Conservation (phyloP, 768 basidiomycete genomes). For the Boletus rufocinnamomeus region DNA sequence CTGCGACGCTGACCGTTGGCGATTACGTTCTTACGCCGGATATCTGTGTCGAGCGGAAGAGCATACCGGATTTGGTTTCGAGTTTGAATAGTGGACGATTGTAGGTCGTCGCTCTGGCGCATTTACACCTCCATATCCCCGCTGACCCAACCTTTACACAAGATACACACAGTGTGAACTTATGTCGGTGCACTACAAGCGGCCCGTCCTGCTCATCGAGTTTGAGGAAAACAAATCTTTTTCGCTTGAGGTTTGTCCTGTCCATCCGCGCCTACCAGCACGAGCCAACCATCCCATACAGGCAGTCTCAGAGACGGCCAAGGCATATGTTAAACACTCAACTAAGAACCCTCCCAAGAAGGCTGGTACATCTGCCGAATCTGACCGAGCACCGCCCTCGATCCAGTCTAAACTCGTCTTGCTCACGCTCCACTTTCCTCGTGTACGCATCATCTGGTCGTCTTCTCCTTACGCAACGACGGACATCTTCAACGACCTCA, state of each 20-base stretch:
- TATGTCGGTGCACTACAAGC: conserved; percentile 96
- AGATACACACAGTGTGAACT: conserved; percentile 97
- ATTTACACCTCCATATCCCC: neutral
- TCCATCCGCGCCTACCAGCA: neutral
- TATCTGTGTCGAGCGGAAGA: conserved; percentile 96
- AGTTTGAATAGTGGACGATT: conserved; percentile 93
- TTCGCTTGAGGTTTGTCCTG: conserved; percentile 71
- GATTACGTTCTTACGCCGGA: conserved; percentile 96
- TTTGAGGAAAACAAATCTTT: conserved; percentile 98
- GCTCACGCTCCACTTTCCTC: conserved; percentile 86
- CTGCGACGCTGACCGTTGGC: conserved; percentile 90
- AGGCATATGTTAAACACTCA: conserved; percentile 66
- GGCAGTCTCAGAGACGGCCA: conserved; percentile 61
- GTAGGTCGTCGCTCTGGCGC: conserved; percentile 52
- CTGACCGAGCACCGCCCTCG: conserved; percentile 45
- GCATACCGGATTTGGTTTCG: conserved; percentile 86
- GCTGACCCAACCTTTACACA: conserved; percentile 6
- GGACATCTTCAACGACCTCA: conserved; percentile 92
- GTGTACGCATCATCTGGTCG: conserved; percentile 94
- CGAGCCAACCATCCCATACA: conserved; percentile 25
- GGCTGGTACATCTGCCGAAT: conserved; percentile 20
- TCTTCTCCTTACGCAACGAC: conserved; percentile 92
- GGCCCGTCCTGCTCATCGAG: conserved; percentile 90
- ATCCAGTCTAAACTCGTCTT: conserved; percentile 94
- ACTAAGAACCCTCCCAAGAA: conserved; percentile 56